A percentile compares a stretch with the other conserved stretches of the same genome.
Evolutionary conservation across 768 basidiomycete species (phyloP).

Genomic region (Tricholoma sp.): DNA sequence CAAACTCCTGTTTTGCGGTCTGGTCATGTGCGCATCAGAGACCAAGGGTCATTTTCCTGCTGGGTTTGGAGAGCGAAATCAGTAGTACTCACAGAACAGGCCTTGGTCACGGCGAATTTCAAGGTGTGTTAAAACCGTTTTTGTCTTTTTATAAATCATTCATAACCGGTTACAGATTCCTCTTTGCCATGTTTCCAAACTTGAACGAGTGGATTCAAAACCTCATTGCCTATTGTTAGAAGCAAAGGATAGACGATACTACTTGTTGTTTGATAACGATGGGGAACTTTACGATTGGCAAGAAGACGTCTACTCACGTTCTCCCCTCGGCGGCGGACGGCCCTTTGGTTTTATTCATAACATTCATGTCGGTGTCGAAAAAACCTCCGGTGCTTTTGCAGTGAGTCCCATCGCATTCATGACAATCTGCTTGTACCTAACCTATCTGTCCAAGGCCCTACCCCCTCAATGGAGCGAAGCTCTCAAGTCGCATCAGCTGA

Average conservation of each 20-base stretch:
- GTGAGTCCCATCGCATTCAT: slow-evolving; percentile 15
- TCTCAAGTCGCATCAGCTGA: slow-evolving; percentile 1
- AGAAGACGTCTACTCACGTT: slow-evolving; percentile 38
- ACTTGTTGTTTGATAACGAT: slow-evolving; percentile 34
- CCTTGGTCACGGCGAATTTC: slow-evolving; percentile 13
- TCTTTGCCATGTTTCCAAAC: slow-evolving; percentile 29
- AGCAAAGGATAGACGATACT: slow-evolving; percentile 26
- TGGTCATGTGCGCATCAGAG: slow-evolving; percentile 14
- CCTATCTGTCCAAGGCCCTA: slow-evolving; percentile 5
- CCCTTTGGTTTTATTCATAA: slow-evolving; percentile 38
- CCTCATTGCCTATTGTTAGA: slow-evolving; percentile 32
- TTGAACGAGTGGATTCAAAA: slow-evolving; percentile 35
- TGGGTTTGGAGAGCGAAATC: slow-evolving; percentile 17
- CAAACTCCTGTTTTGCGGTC: slow-evolving; percentile 9
- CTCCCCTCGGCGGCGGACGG: slow-evolving; percentile 28
- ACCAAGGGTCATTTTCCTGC: slow-evolving; percentile 11
- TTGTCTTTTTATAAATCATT: background rate
- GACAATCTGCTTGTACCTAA: background rate
- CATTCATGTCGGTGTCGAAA: slow-evolving; percentile 32
- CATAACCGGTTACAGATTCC: slow-evolving; percentile 16
- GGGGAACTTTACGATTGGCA: slow-evolving; percentile 42
- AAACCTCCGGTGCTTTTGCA: slow-evolving; percentile 24
- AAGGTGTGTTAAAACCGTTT: slow-evolving; percentile 8
- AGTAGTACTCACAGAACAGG: slow-evolving; percentile 17
- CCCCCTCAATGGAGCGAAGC: slow-evolving; percentile 14